Conservation (phyloP, 176 grass and related monocot species). For the Rhynchospora breviuscula region DNA sequence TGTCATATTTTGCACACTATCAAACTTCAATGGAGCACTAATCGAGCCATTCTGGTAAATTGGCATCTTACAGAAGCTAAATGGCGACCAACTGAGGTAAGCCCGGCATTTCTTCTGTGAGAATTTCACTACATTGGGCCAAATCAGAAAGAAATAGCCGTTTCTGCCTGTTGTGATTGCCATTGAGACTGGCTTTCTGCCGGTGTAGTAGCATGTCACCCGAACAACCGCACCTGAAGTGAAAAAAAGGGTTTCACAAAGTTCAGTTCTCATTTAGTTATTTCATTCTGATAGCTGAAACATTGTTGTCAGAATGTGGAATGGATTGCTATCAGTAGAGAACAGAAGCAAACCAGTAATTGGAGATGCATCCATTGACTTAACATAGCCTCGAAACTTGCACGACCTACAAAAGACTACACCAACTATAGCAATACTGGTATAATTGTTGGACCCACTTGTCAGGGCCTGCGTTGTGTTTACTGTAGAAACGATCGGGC, state of each 20-base stretch:
- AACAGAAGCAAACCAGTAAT: conserved; percentile 12
- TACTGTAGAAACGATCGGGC: neutral
- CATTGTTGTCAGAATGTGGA: neutral
- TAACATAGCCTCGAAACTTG: conserved; percentile 4
- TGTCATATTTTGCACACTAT: neutral
- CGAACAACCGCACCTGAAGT: conserved; percentile 13
- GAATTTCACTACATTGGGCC: neutral
- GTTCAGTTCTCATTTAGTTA: neutral
- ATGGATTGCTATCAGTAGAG: neutral
- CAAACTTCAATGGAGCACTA: neutral
- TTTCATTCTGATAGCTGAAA: neutral
- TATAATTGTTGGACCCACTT: neutral
- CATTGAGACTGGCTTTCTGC: neutral
- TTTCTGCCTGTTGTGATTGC: neutral
- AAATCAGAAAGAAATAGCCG: neutral
- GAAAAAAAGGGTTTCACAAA: neutral
- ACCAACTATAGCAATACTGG: conserved; percentile 10
- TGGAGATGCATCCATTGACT: conserved; percentile 18
- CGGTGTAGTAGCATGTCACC: conserved; percentile 19
- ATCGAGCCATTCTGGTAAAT: conserved; percentile 6
- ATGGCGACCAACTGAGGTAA: conserved; percentile 16
- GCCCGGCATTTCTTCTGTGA: conserved; percentile 14
- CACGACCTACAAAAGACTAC: conserved; percentile 23
- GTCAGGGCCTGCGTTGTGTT: neutral
- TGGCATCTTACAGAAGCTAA: neutral